These are phyloP conservation scores for Saccharomycopsis schoenii DNA, from an alignment of 805 yeast species.

Conservation along the genomic window DNA sequence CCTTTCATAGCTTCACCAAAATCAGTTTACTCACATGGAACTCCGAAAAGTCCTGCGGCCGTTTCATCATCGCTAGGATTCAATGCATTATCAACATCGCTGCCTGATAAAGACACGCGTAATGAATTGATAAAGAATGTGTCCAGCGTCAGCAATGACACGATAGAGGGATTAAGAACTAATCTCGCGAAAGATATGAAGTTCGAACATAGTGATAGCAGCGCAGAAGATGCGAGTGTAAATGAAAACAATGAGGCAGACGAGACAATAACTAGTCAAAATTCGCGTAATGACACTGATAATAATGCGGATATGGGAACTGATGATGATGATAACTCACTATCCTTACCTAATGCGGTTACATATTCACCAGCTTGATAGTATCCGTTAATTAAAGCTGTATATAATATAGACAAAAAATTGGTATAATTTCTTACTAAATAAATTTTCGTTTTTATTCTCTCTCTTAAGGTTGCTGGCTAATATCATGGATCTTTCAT, in stretches of 20 bases:
- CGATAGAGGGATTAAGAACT: background rate
- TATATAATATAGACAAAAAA: background rate
- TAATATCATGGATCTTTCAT: too few relatives aligned
- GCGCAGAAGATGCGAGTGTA: conserved; percentile 18
- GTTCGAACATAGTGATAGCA: conserved; percentile 4
- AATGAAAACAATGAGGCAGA: conserved; percentile 4
- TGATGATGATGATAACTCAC: conserved; percentile 35
- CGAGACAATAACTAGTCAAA: background rate
- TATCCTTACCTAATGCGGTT: conserved; percentile 33
- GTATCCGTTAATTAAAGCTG: background rate
- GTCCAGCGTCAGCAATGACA: background rate
- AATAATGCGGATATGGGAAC: background rate
- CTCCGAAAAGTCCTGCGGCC: background rate
- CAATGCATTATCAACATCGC: background rate
- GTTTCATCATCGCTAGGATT: background rate
- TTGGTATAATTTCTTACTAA: too few relatives aligned
- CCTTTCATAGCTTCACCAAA: background rate
- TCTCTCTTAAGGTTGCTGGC: background rate
- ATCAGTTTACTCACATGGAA: background rate
- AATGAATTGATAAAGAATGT: background rate
- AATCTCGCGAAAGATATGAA: background rate
- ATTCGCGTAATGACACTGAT: too few relatives aligned
- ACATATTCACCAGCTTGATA: background rate
- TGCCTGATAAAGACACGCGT: background rate
- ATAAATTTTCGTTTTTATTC: background rate